These are phyloP conservation scores for Choricystis sp. DNA, from an alignment of 139 green algal species.

Conservation along the genomic window DNA sequence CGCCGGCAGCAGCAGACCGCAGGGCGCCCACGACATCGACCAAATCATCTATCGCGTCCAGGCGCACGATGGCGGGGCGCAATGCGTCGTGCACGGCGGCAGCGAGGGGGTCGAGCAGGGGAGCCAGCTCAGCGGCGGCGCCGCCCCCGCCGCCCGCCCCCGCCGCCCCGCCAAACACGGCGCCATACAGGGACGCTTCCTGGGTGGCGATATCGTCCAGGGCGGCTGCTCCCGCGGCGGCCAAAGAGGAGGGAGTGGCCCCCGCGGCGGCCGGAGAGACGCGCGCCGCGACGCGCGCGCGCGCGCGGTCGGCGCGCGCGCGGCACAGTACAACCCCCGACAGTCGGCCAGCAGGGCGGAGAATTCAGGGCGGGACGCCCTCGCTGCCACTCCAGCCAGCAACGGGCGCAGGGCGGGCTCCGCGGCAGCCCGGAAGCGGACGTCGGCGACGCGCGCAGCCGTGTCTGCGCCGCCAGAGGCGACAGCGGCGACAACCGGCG, in stretches of 20 bases:
- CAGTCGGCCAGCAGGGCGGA: neutral
- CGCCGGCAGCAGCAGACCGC: no score
- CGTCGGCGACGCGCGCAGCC: neutral
- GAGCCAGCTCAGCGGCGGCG: neutral
- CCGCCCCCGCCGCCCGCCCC: no score
- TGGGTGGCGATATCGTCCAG: neutral
- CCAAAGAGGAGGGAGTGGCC: neutral
- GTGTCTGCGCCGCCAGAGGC: no score
- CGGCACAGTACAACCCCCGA: neutral
- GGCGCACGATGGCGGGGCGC: neutral
- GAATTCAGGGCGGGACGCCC: neutral
- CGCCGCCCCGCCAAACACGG: neutral
- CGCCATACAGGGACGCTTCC: neutral
- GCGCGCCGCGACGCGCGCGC: no score
- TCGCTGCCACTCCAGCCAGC: neutral
- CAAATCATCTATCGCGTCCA: neutral
- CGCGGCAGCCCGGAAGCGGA: neutral
- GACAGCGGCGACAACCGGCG: no score
- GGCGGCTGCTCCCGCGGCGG: neutral
- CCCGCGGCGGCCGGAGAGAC: no score
- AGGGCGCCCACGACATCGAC: neutral
- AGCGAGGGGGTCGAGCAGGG: neutral
- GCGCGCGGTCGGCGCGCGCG: no score
- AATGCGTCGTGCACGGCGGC: neutral
- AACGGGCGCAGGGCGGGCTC: neutral